Evolutionary conservation across 2,329 filamentous ascomycete genomes (phyloP), one percentile per base, ranked within the genome.

Genomic region (Sporothrix globosa): DNA sequence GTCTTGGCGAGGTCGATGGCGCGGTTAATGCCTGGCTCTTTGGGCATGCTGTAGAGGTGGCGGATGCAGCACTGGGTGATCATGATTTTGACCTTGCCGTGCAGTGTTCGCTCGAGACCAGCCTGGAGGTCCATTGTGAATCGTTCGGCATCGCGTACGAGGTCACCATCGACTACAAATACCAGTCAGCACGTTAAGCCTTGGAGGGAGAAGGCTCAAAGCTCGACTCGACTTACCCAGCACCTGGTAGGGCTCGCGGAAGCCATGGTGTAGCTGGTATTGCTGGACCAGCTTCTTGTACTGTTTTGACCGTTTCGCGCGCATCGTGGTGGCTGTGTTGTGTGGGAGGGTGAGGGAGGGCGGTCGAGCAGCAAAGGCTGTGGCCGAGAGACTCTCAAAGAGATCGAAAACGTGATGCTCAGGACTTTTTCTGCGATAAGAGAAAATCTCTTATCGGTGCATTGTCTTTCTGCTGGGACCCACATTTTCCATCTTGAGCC

Each of bases 241-340:
- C 67, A 97, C 90, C 82, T 98, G 96, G 82, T 97, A 98, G 13
- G 96, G 93, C 81, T 96, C 92, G 75, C 94, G 92, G 80, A 97
- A 97, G 72, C 91, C 91, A 79, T 97, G 97, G 72, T 89, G 90
- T 79, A 95, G 86, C 78, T 90, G 89, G 86, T 94, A 97, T 78
- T 95, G 91, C 81, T 93, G 90, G 90, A 99, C 96, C 77, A 97
- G 89, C 88, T 97, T 97, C 76, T 84, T 83, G 76, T 86, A 86
- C 75, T 85, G 83, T 74, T 86, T 86, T 27, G 83, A 83, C 17
- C 84, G 71, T 63, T 75, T 75, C 30, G 73, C 68, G 19, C 74
- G 70, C 74, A 75, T 75, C 4, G 48, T 72, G 71, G 34, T 44
- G 50, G 66, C 53, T 68, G 50, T 50, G 10, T n/a, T 41, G 63